Evolutionary conservation across 2,329 filamentous ascomycete genomes (phyloP), one percentile per base, ranked within the genome.

Genomic region (Graphilbum sp.): DNA sequence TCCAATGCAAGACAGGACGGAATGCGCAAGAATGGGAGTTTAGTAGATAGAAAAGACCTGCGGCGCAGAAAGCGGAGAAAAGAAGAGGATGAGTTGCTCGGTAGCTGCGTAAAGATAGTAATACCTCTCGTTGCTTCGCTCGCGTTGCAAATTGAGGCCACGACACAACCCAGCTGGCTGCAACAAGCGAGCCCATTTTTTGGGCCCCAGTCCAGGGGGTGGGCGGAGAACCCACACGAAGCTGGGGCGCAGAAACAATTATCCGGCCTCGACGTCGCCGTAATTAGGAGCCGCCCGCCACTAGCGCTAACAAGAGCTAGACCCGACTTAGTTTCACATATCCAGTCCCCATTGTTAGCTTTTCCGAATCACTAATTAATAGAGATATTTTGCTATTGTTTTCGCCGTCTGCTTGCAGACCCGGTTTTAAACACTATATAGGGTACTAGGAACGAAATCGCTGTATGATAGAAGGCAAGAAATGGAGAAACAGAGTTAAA

Each of bases 131-230:
- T 6, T 29, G 27, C 27, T 34, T 27, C n/a, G 29, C 37, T 32
- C 38, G 35, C 41, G 35, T 40, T 29, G 34, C 38, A 39, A 43
- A 43, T 43, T 43, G 41, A 43, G 41, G 41, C 41, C 41, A 43
- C 41, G 41, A 43, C 38, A 38, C 34, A 35, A 18, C 27, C 27
- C 27, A 29, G 27, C 34, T 35, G 19, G n/a, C 32, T 21, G 18
- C 5, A 7, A 4, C 13, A n/a, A n/a, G 5, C 13, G 16, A 34
- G 17, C 12, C 34, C 34, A 35, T 15, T 35, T 27, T 35, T 35
- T 35, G 25, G 34, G 21, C 19, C 18, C 18, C 20, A 24, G 13
- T 29, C 27, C 34, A 34, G 32, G 32, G 32, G 32, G n/a, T n/a
- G 31, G n/a, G n/a, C n/a, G n/a, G n/a, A n/a, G 27, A 29, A 12